phyloP scores from a whole-genome alignment of 106 monocot genomes.

The Acanthochlamys bracteata region DNA sequence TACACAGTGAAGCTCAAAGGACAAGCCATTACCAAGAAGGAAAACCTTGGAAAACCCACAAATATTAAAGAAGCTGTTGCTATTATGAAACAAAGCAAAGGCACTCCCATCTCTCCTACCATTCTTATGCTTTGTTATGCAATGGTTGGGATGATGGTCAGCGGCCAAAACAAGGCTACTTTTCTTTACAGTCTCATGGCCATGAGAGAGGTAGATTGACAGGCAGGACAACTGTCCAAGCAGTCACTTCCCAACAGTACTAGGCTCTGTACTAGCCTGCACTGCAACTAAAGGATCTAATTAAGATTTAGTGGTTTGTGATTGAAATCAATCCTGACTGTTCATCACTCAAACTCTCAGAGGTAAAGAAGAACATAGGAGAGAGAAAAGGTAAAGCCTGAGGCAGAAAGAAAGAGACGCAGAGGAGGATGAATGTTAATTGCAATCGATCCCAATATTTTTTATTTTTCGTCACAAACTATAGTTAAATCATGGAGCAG shows the following conservation, averaged over 20 bases:
- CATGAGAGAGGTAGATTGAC: constrained; percentile 26
- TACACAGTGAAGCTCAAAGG: background rate
- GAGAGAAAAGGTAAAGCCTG: background rate
- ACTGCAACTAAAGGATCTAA: constrained; percentile 15
- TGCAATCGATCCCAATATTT: background rate
- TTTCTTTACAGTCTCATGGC: constrained; percentile 17
- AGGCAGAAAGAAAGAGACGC: constrained; percentile 1
- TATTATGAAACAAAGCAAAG: background rate
- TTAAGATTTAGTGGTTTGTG: constrained; percentile 15
- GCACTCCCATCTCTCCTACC: constrained; percentile 6
- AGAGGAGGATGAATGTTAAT: background rate
- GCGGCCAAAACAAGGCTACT: constrained; percentile 20
- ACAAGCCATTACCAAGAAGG: background rate
- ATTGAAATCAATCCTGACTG: background rate
- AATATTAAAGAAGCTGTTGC: constrained; percentile 11
- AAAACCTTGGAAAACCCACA: background rate
- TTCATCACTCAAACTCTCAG: background rate
- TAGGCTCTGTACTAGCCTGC: constrained; percentile 12
- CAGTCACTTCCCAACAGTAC: constrained; percentile 52
- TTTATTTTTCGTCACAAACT: background rate
- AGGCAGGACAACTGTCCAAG: constrained; percentile 42
- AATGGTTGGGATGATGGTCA: constrained; percentile 5
- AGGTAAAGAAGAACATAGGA: background rate
- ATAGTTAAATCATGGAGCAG: background rate
- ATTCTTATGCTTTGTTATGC: background rate